Base-by-base conservation (phyloP, 768 basidiomycete species). In the Russula griseocarnosa region DNA sequence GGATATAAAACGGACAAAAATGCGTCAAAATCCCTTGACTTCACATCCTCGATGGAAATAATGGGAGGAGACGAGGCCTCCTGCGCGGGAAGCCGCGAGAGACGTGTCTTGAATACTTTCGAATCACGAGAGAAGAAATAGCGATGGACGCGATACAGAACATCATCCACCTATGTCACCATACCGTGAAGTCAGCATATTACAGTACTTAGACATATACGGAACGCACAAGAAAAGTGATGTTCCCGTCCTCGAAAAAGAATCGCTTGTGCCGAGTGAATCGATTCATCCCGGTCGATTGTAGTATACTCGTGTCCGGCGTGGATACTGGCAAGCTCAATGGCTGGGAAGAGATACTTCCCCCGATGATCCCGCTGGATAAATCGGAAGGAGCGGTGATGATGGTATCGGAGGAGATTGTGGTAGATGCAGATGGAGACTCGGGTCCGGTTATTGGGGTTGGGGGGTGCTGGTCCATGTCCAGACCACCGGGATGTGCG, bases 91-190 rank as follows among this genome's bases (percentile, higher is more conserved):
- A 63, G 49, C 30, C 46, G 55, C 26, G 50, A 58, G 30, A 63
- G 62, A 3, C 58, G 49, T 22, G 34, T 38, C 28, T 11, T 38
- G 44, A 64, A 64, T 34, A 55, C 32, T 22, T 38, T 60, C 52
- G 63, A 64, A 50, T 64, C 63, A 14, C 66, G 66, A 16, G 46
- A 58, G 62, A 67, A 64, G 42, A 64, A 67, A 56, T 67, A 67
- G 36, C 66, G 66, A 47, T 67, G 62, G 28, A 67, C 66, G 28
- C 58, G 44, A 47, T 67, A 67, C 30, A 64, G 58, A 32, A 44
- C 52, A 10, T 34, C 32, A 4, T 64, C 62, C 5, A 54, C 62
- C 62, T 63, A 16, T 28, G n/a, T 13, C 16, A 18, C 14, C 38
- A 40, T 40, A 40, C 32, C 28, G 5, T 36, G 3, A 40, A 22